Percentiles rank a stretch among this genome's conserved stretches.
Conservation (phyloP, 2,329 filamentous ascomycete species). For the Clarireedia sp. region DNA sequence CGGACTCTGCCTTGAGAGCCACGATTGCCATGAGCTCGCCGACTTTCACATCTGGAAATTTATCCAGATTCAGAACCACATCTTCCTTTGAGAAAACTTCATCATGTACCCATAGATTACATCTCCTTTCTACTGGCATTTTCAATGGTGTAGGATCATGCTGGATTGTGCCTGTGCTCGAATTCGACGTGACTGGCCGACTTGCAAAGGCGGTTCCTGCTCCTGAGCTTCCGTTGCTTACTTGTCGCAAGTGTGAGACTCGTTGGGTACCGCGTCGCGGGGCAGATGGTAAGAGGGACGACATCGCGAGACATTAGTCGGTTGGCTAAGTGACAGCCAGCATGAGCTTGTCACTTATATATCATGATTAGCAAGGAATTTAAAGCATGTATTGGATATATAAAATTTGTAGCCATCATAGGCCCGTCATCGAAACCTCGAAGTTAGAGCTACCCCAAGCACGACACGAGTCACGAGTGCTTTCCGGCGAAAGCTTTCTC, state of each 20-base stretch:
- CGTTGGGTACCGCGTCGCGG: slow-evolving; percentile 23
- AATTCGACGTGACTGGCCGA: slow-evolving; percentile 20
- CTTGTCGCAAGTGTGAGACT: slow-evolving; percentile 26
- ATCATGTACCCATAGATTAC: slow-evolving; percentile 37
- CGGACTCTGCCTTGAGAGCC: slow-evolving; percentile 45
- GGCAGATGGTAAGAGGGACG: slow-evolving; percentile 16
- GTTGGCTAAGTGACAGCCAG: slow-evolving; percentile 4
- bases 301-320: slow-evolving; percentile 21
- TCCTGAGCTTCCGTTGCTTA: slow-evolving; percentile 27
- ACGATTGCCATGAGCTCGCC: slow-evolving; percentile 69
- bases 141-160: slow-evolving; percentile 17
- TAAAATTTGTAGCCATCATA: not conserved
- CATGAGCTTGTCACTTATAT: slow-evolving; percentile 4
- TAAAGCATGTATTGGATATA: not conserved
- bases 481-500: not conserved
- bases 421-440: not conserved
- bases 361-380: slow-evolving; percentile 15
- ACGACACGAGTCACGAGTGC: too few species aligned
- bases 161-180: slow-evolving; percentile 22
- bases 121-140: slow-evolving; percentile 22
- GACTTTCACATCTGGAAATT: slow-evolving; percentile 56
- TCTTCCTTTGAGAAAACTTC: slow-evolving; percentile 72
- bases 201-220: slow-evolving; percentile 14
- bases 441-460: not conserved
- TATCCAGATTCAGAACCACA: slow-evolving; percentile 68